Evolutionary conservation across 2,329 filamentous ascomycete genomes (phyloP), one percentile per base, ranked within the genome.

Genomic region (Sclerotinia nivalis): DNA sequence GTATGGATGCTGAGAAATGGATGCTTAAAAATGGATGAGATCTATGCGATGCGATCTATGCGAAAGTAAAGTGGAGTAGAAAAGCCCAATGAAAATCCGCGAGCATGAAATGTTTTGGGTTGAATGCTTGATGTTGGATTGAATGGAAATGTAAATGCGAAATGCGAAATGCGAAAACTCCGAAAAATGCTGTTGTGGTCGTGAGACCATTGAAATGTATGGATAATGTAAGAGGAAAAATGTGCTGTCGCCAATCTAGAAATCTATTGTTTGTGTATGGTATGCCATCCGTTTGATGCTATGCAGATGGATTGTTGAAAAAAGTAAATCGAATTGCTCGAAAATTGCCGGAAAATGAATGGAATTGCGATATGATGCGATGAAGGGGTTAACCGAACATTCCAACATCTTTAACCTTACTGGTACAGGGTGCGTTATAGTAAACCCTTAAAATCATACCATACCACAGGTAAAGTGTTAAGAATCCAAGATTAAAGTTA

Each of bases 341-440:
- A 56, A 56, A 49, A 18, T 15, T 12, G 59, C 59, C 15, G 28
- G 15, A 49, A 28, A 56, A 40, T 34, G 34, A 13, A 56, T 58
- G 34, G 34, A 13, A 37, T 37, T 34, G 34, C 7, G 34, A 34
- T 34, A 7, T 7, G 34, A 8, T 15, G 25, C 18, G 58, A 61
- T 61, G 59, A 61, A 61, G 59, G 40, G 59, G 59, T 61, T 61
- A 61, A 61, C 59, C 59, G 59, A 61, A 47, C 34, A 34, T 34
- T 34, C 34, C 4, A 31, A 31, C 31, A 5, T 34, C 34, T 34
- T 34, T 34, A 34, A 34, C 34, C 34, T 34, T 34, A 34, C 34
- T 34, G 34, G 34, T 34, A 34, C 34, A 34, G 6, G 5, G 34
- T 8, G 34, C 34, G 34, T 2, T 31, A 31, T 31, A 4, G 31